phyloP scores from a whole-genome alignment of 441 rosid genomes.

The Adansonia madagascariensis region DNA sequence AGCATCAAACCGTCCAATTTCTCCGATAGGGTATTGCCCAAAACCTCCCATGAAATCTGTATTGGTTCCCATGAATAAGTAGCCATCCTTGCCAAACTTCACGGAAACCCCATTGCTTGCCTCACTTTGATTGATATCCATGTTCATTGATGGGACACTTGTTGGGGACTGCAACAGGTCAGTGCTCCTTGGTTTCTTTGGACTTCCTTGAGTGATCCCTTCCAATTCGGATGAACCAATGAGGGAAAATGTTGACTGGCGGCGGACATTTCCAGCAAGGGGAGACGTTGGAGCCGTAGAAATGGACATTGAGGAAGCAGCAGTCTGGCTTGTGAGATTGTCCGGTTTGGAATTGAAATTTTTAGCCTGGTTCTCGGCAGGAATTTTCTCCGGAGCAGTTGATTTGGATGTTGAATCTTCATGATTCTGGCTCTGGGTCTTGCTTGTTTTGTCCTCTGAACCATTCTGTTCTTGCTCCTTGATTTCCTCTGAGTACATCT shows the following conservation, averaged over 20 bases:
- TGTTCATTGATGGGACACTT: constrained; percentile 46
- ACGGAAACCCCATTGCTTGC: neutral
- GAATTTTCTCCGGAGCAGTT: constrained; percentile 47
- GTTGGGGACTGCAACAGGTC: constrained; percentile 50
- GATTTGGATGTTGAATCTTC: constrained; percentile 76
- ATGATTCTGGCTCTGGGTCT: constrained; percentile 54
- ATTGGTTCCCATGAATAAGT: constrained; percentile 66
- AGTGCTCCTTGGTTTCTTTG: constrained; percentile 65
- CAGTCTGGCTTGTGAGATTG: constrained; percentile 32
- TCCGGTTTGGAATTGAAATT: too few relatives aligned
- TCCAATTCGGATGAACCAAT: constrained; percentile 71
- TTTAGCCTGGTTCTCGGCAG: constrained; percentile 24
- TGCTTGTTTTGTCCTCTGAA: constrained; percentile 60
- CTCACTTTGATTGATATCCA: constrained; percentile 44
- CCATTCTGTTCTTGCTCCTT: constrained; percentile 61
- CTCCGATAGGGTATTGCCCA: constrained; percentile 87
- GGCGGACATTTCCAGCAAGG: constrained; percentile 42
- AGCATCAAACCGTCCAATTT: constrained; percentile 77
- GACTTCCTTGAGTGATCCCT: constrained; percentile 73
- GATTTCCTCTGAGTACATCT: constrained; percentile 69
- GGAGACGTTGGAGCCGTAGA: constrained; percentile 56
- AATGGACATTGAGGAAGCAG: constrained; percentile 49
- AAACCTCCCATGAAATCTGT: constrained; percentile 74
- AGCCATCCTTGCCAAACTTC: constrained; percentile 10
- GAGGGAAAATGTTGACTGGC: constrained; percentile 62